Percentiles rank a stretch among this genome's conserved stretches.
phyloP scores from a whole-genome alignment of 1,139 yeast genomes.

The Pneumocystis wakefieldiae region DNA sequence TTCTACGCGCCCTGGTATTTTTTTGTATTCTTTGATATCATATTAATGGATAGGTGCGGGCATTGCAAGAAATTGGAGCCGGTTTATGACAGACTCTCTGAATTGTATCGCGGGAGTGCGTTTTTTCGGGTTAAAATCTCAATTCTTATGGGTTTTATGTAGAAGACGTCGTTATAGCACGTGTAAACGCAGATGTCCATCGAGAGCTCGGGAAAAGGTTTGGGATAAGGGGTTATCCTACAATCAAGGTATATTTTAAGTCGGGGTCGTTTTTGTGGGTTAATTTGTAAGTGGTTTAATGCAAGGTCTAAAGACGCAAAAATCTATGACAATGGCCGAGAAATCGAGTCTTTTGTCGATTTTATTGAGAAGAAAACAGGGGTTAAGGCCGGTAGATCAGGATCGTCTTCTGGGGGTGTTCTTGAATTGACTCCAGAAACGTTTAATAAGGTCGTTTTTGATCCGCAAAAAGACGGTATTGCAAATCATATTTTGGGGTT shows the following conservation, averaged over 20 bases:
- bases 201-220: constrained; percentile 34
- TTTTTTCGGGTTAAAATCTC: neutral
- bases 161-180: constrained; percentile 12
- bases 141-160: neutral
- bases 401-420: constrained; percentile 11
- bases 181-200: constrained; percentile 41
- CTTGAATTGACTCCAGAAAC: constrained; percentile 29
- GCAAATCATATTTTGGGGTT: constrained; percentile 30
- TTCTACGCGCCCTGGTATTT: constrained; percentile 1
- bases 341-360: constrained; percentile 1
- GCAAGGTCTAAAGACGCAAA: neutral
- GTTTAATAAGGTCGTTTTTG: constrained; percentile 41
- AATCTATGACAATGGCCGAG: constrained; percentile 3
- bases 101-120: neutral
- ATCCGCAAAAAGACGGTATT: constrained; percentile 35
- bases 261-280: neutral
- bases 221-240: constrained; percentile 38
- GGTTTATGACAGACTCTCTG: neutral
- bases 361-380: constrained; percentile 4
- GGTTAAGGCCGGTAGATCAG: neutral
- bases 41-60: neutral
- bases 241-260: constrained; percentile 29
- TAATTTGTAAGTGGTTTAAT: neutral
- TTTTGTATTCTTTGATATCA: neutral
- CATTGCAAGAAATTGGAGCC: constrained; percentile 1